Evolutionary conservation across 352 stramenopile species (phyloP).

Genomic region (Phytopythium vexans): DNA sequence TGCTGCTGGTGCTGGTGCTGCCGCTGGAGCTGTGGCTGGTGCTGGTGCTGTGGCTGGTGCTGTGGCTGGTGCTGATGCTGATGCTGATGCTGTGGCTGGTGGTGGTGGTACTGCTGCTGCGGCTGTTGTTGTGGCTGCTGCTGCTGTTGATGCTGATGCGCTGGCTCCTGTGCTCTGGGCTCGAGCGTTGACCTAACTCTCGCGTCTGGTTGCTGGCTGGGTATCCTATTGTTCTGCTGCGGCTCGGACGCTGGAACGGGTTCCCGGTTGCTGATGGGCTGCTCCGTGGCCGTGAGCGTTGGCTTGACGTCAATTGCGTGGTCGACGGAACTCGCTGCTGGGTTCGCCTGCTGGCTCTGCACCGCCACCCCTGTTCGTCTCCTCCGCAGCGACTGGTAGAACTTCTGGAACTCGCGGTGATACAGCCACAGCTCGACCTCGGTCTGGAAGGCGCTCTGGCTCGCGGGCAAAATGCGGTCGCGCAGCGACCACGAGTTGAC

Average conservation of each 20-base stretch:
- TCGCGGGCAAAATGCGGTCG: constrained; percentile 35
- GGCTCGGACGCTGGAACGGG: too few species aligned
- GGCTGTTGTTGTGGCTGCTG: constrained; percentile 13
- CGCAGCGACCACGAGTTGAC: constrained; percentile 75
- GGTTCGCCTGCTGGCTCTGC: constrained; percentile 8
- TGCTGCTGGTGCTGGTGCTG: constrained; percentile 20
- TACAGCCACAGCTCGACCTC: constrained; percentile 77
- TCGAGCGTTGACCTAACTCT: not conserved
- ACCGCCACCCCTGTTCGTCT: constrained; percentile 6
- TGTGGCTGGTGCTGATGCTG: constrained; percentile 8
- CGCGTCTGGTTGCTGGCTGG: not conserved
- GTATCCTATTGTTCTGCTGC: too few species aligned
- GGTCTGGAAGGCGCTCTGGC: constrained; percentile 35
- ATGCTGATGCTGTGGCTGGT: constrained; percentile 11
- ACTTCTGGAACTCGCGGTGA: constrained; percentile 59
- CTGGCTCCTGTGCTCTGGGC: not conserved
- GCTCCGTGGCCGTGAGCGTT: not conserved
- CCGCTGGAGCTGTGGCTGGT: constrained; percentile 8
- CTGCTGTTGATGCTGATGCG: constrained; percentile 7
- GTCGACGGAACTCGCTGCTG: constrained; percentile 1
- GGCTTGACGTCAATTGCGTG: constrained; percentile 18
- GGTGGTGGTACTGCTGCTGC: constrained; percentile 6
- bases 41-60: constrained; percentile 8
- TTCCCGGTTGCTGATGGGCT: too few species aligned
- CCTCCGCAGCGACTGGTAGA: constrained; percentile 44